Percentiles rank a stretch among this genome's conserved stretches.
Evolutionary conservation across 1,284 basidiomycete species (phyloP).

Genomic region (Ceratobasidium sp.): DNA sequence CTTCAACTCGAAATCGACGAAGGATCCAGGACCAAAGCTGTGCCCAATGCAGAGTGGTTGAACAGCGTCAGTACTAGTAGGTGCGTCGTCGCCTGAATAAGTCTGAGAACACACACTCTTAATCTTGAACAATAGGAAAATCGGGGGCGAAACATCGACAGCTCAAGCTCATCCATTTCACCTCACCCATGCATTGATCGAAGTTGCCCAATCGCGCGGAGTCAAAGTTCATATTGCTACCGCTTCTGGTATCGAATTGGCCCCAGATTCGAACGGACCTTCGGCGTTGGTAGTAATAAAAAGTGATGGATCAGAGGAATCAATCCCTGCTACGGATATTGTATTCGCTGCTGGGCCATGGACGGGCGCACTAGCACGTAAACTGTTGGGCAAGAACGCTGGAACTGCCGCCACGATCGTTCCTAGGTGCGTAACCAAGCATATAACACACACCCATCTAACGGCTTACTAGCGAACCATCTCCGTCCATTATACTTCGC

Average conservation of each 20-base stretch:
- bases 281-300: conserved; percentile 44
- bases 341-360: conserved; percentile 86
- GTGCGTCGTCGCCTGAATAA: conserved; percentile 23
- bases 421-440: conserved; percentile 43
- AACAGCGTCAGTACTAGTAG: conserved; percentile 35
- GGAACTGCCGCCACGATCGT: conserved; percentile 58
- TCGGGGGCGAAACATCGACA: conserved; percentile 58
- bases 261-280: conserved; percentile 45
- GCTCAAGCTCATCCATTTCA: conserved; percentile 83
- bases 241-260: conserved; percentile 44
- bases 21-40: conserved; percentile 34
- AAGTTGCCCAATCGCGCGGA: conserved; percentile 64
- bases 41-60: conserved; percentile 42
- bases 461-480: conserved; percentile 42
- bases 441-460: conserved; percentile 44
- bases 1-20: conserved; percentile 46
- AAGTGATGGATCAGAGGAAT: conserved; percentile 46
- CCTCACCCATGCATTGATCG: conserved; percentile 80
- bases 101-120: background rate
- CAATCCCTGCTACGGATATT: conserved; percentile 54
- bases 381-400: conserved; percentile 56
- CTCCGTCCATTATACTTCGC: conserved; percentile 40
- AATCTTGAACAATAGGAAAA: conserved; percentile 39
- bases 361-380: conserved; percentile 66
- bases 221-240: conserved; percentile 51